Conservation (phyloP, 208 protist species). For the Leishmania aethiopica region DNA sequence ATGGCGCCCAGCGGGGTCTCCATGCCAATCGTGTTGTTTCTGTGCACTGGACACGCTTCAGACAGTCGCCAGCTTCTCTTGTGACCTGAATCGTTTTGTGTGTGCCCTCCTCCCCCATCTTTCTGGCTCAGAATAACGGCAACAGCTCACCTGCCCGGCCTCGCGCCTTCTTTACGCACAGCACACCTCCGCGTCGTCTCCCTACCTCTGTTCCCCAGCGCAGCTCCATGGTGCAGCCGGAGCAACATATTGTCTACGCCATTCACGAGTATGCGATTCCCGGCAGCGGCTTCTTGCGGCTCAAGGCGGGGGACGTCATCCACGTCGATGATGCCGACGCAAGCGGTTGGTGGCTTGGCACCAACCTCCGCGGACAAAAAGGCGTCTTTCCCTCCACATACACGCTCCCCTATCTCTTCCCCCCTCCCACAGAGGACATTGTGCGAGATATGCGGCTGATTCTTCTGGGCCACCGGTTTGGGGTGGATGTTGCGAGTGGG, state of each 20-base stretch:
- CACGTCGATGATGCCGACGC: slow-evolving; percentile 57
- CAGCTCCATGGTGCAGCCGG: slow-evolving; percentile 19
- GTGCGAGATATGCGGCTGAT: slow-evolving; percentile 36
- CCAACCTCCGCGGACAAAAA: slow-evolving; percentile 45
- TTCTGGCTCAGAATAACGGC: neutral
- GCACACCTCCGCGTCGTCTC: neutral
- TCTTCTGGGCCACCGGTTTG: slow-evolving; percentile 26
- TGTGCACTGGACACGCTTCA: neutral
- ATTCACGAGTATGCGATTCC: slow-evolving; percentile 63
- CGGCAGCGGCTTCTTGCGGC: slow-evolving; percentile 47
- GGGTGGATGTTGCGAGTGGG: slow-evolving; percentile 36
- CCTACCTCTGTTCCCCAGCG: neutral
- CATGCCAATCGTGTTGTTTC: neutral
- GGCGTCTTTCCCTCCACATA: slow-evolving; percentile 82
- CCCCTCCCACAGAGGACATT: slow-evolving; percentile 34
- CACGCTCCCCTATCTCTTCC: slow-evolving; percentile 43
- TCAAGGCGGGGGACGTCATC: slow-evolving; percentile 57
- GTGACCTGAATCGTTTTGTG: neutral
- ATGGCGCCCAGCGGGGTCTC: no score
- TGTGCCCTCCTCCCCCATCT: neutral
- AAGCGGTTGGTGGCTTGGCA: slow-evolving; percentile 80
- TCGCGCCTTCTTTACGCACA: neutral
- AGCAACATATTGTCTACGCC: slow-evolving; percentile 38
- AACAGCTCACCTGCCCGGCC: neutral
- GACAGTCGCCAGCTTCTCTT: neutral